Percentiles rank a stretch among this genome's conserved stretches.
These are phyloP conservation scores for Corylus heterophylla DNA, from an alignment of 306 rosid species.

Conservation along the genomic window DNA sequence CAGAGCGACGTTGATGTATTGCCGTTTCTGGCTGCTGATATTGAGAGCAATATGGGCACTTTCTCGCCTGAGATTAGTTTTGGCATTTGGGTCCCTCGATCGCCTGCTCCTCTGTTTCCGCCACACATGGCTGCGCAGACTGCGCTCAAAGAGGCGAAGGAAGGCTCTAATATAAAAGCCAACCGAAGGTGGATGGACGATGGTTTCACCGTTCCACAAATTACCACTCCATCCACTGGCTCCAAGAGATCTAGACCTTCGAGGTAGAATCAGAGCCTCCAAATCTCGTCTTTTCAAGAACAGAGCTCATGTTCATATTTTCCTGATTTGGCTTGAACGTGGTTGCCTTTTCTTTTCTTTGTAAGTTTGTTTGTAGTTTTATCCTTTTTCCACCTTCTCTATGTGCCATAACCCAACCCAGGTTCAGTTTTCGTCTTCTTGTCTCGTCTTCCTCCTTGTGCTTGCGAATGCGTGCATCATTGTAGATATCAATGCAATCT, in stretches of 20 bases:
- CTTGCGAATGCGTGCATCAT: constrained; percentile 20
- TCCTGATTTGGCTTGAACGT: constrained; percentile 10
- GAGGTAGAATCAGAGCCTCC: constrained; percentile 40
- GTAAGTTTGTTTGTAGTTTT: constrained; percentile 7
- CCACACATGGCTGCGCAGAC: constrained; percentile 33
- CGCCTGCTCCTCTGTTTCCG: constrained; percentile 32
- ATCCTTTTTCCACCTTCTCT: not conserved
- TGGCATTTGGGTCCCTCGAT: constrained; percentile 89
- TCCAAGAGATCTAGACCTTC: constrained; percentile 62
- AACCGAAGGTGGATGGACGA: constrained; percentile 61
- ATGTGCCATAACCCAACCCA: not conserved
- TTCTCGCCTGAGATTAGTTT: constrained; percentile 34
- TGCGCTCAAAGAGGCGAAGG: constrained; percentile 45
- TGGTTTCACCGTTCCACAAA: constrained; percentile 79
- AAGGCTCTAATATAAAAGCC: constrained; percentile 34
- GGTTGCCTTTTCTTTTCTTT: not conserved
- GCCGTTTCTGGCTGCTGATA: constrained; percentile 40
- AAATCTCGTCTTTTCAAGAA: not conserved
- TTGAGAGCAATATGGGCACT: constrained; percentile 33
- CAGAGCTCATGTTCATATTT: constrained; percentile 1
- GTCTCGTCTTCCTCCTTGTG: not conserved
- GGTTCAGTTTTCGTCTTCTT: constrained; percentile 22
- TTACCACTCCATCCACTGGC: constrained; percentile 41
- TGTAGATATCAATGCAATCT: constrained; percentile 43
- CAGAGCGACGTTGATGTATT: constrained; percentile 44